Base-by-base conservation (phyloP, 73 alveolate genomes). In the Paramecium bursaria region DNA sequence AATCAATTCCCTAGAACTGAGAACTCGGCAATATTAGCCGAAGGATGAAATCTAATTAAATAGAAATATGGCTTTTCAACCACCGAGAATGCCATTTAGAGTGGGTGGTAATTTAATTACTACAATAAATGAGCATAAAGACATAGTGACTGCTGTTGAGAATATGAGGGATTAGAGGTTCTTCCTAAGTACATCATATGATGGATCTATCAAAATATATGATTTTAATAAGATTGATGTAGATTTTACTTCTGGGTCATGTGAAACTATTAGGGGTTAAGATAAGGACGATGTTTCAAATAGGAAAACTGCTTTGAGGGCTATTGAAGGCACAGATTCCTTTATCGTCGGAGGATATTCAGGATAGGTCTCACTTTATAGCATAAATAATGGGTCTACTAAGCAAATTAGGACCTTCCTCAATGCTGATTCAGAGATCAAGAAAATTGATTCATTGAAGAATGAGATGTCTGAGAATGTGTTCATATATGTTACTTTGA, bases 401-500 rank as follows among this genome's bases (percentile, higher is more conserved):
- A 13, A 47, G 17, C 55, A 67, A 15, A 19, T 57, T 6, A 67
- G 82, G 17, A 67, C 82, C 17, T 67, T 39, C 27, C 53, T 33
- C 0, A 67, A 67, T 4, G 82, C 50, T 17, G 82, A 67, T 42
- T 67, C 82, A 11, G 82, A 67, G 44, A 67, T 67, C 2, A 31
- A 35, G 13, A 67, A 67, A n/a, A 67, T 67, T 4, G 82, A 25
- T 19, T 42, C 26, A 25, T 67, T 25, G 22, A 47, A 42, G 22
- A 67, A 42, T 42, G 35, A 42, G 44, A 7, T 39, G 5, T 39
- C 49, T 11, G 49, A 39, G 11, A 7, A 39, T 7, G 49, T 39
- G 11, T 67, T 67, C 10, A 42, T 67, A 35, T 67, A 67, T 67
- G 55, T 67, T 1, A 67, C 82, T 0, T 35, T 39, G 13, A 67